Conservation (phyloP, 805 yeast species). For the Saccharomycopsis guyanensis region DNA sequence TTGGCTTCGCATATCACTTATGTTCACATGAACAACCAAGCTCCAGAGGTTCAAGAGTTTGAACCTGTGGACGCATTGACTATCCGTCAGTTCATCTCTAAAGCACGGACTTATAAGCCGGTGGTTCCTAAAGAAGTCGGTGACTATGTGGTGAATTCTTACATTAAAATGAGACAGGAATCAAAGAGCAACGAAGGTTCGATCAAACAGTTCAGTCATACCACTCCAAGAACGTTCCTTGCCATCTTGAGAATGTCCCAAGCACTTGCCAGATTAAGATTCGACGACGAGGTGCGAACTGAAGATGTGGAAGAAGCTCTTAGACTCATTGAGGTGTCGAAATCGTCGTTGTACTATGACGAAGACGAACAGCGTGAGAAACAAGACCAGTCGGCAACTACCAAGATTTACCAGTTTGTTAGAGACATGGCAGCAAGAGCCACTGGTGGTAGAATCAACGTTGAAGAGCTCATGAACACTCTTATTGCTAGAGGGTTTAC, state of each 20-base stretch:
- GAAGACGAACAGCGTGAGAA: constrained; percentile 36
- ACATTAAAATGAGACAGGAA: constrained; percentile 89
- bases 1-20: constrained; percentile 91
- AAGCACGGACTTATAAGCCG: constrained; percentile 82
- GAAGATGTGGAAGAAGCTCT: constrained; percentile 95
- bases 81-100: constrained; percentile 80
- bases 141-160: constrained; percentile 76
- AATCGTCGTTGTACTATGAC: constrained; percentile 63
- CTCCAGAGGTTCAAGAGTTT: constrained; percentile 62
- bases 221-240: constrained; percentile 90
- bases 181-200: constrained; percentile 74
- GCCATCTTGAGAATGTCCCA: constrained; percentile 91
- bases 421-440: constrained; percentile 44
- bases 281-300: constrained; percentile 57
- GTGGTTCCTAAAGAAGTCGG: constrained; percentile 76
- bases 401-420: constrained; percentile 67
- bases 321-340: constrained; percentile 79
- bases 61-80: constrained; percentile 72
- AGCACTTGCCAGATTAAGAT: constrained; percentile 86
- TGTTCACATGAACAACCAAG: constrained; percentile 88
- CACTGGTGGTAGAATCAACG: constrained; percentile 30
- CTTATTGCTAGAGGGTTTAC: constrained; percentile 80
- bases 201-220: constrained; percentile 74
- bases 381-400: constrained; percentile 59
- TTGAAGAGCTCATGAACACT: constrained; percentile 45